Evolutionary conservation across 768 basidiomycete genomes (phyloP), one percentile per base, ranked within the genome.

Genomic region (Boletus pseudo-olivaceus): DNA sequence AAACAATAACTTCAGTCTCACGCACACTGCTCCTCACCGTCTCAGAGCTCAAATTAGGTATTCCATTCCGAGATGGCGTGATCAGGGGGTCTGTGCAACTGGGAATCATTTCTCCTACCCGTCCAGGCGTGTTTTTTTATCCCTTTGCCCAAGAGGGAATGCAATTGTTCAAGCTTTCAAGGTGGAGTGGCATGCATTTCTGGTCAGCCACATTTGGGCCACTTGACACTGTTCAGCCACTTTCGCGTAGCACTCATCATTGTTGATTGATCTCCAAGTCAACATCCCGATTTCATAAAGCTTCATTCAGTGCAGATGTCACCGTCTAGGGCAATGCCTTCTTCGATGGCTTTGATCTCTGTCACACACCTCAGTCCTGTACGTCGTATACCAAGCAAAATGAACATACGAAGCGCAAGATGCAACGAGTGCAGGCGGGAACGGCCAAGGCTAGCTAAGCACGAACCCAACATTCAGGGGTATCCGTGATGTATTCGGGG

Each of bases 301-400:
- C 19, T 40, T 34, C 32, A 53, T 37, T 47, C 52, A 23, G 37
- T 39, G 50, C 46, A 56, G 26, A 64, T 41, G 7, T 54, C 56
- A 20, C 49, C 49, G 12, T 69, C 62, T 10, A 35, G 43, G 9
- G 52, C 42, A 29, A 72, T 60, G 7, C 62, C 61, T 49, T 54
- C 62, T 52, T 72, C 64, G n/a, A 62, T 56, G 20, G 66, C 70
- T 53, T 62, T 68, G 47, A 70, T 70, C 41, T 70, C 69, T 70
- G 34, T 39, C 40, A 43, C 23, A 12, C 34, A 34, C 38, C 20
- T 60, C 23, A 64, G 49, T 30, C 7, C 7, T 20, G 43, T 42
- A 40, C 29, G 4, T 15, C 14, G 10, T 1, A 17, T 6, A 23
- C 5, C 32, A 32, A 23, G 4, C 10, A 19, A 19, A 27, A 37